A percentile compares a stretch with the other conserved stretches of the same genome.
Conservation (phyloP, 1,284 basidiomycete species). For the Xanthoconium separans region DNA sequence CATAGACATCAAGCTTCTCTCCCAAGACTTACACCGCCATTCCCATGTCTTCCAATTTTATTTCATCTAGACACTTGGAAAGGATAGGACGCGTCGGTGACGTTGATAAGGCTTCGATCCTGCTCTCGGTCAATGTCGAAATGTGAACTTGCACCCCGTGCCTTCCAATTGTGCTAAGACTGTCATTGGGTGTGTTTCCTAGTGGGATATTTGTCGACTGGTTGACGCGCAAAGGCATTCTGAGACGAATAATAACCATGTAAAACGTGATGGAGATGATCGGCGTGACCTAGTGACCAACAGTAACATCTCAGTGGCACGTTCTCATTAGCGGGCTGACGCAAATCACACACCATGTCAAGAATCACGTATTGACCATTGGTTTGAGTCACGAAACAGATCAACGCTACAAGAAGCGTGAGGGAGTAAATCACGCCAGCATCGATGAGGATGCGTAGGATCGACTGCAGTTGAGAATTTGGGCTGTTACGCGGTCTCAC, state of each 20-base stretch:
- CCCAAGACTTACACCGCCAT: background rate
- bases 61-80: too few relatives aligned
- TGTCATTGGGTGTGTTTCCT: background rate
- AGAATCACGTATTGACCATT: slow-evolving; percentile 1
- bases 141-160: background rate
- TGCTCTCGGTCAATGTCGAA: background rate
- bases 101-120: background rate
- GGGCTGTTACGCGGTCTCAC: background rate
- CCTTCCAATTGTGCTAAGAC: background rate
- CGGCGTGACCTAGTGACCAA: background rate
- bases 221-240: background rate
- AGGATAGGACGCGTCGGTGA: background rate
- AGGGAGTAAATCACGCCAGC: slow-evolving; percentile 2
- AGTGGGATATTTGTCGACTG: background rate
- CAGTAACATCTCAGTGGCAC: background rate
- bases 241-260: slow-evolving; percentile 1
- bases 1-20: background rate
- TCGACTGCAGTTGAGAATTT: background rate
- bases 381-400: background rate
- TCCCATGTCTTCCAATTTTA: background rate
- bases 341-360: background rate
- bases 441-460: background rate
- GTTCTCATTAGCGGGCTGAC: background rate
- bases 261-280: slow-evolving; percentile 5
- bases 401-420: background rate